A percentile compares a stretch with the other conserved stretches of the same genome.
phyloP scores from a whole-genome alignment of 2,329 filamentous ascomycete species.

The Chaetomiaceae sp. region DNA sequence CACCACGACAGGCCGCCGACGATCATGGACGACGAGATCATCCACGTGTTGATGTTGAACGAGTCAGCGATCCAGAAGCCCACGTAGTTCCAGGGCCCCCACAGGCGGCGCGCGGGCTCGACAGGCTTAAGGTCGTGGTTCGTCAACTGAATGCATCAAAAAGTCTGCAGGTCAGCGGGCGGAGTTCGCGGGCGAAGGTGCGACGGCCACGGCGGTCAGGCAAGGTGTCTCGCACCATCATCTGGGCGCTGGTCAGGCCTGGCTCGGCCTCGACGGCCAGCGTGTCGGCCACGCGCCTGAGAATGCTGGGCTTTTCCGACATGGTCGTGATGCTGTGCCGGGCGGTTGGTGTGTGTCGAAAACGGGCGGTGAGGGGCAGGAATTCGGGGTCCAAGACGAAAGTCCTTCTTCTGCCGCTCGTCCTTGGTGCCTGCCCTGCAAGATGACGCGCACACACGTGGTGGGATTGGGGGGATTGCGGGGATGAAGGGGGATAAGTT shows the following conservation, averaged over 20 bases:
- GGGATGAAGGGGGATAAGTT: background rate
- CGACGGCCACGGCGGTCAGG: background rate
- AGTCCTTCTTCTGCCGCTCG: too few relatives aligned
- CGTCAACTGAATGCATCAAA: constrained; percentile 51
- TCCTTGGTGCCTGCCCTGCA: background rate
- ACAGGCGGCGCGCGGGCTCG: constrained; percentile 73
- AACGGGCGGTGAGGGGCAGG: background rate
- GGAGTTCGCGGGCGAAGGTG: background rate
- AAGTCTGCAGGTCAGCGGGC: constrained; percentile 14
- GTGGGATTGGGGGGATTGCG: background rate
- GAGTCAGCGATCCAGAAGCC: constrained; percentile 83
- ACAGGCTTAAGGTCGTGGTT: constrained; percentile 81
- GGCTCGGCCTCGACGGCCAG: constrained; percentile 70
- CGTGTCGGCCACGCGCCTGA: constrained; percentile 49
- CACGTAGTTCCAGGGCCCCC: constrained; percentile 84
- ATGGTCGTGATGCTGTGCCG: constrained; percentile 20
- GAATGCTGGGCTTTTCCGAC: constrained; percentile 31
- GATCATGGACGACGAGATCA: constrained; percentile 84
- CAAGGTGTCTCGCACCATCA: constrained; percentile 58
- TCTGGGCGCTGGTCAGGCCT: constrained; percentile 70
- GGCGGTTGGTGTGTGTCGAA: background rate
- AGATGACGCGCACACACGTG: background rate
- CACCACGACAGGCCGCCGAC: constrained; percentile 78
- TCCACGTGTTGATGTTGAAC: constrained; percentile 91
- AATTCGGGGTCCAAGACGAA: background rate